Percentiles rank a stretch among this genome's conserved stretches.
These are phyloP conservation scores for Pyrus hybrid DNA, from an alignment of 331 rosid genomes.

Conservation along the genomic window DNA sequence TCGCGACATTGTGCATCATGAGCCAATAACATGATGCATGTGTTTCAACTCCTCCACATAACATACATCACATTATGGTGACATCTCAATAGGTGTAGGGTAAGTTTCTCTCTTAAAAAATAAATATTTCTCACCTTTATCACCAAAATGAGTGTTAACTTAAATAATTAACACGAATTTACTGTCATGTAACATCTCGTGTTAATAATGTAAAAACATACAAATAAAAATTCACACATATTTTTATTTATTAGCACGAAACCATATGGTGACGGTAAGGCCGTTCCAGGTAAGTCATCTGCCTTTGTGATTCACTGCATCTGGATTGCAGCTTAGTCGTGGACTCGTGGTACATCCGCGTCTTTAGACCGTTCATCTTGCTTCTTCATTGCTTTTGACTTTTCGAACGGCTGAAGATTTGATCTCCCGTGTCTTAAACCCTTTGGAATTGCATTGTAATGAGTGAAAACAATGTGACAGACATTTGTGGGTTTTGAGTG, in stretches of 20 bases:
- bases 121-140: too few relatives aligned
- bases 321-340: too few relatives aligned
- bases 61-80: too few relatives aligned
- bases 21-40: background rate
- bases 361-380: background rate
- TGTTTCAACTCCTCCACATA: background rate
- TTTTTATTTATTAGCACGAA: too few relatives aligned
- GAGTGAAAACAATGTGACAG: background rate
- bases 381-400: background rate
- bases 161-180: too few relatives aligned
- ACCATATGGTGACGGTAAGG: too few relatives aligned
- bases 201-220: too few relatives aligned
- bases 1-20: background rate
- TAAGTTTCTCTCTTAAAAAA: too few relatives aligned
- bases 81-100: too few relatives aligned
- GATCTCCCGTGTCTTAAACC: background rate
- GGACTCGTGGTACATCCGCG: background rate
- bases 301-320: too few relatives aligned
- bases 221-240: too few relatives aligned
- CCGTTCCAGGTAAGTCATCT: too few relatives aligned
- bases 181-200: rapidly evolving
- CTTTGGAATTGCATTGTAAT: background rate
- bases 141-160: rapidly evolving
- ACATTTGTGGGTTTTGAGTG: background rate
- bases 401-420: background rate